Conservation (phyloP, 2,329 filamentous ascomycete species). For the Hymenoscyphus infarciens region DNA sequence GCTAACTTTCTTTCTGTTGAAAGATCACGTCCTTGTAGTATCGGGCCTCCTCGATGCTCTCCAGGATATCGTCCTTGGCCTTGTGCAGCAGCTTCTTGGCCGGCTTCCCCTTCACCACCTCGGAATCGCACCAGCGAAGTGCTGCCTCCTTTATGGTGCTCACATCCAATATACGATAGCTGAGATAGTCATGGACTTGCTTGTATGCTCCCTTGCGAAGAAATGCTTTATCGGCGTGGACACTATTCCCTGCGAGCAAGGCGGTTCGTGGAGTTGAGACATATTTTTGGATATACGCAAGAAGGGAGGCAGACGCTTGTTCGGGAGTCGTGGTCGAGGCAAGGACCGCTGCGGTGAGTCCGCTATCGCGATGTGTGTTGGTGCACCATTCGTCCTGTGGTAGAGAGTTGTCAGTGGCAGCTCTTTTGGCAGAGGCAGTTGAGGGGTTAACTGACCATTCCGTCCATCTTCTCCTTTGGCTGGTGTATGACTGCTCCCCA, state of each 20-base stretch:
- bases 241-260: slow-evolving; percentile 85
- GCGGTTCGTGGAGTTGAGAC: slow-evolving; percentile 65
- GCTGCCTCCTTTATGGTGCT: slow-evolving; percentile 90
- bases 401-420: background rate
- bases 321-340: slow-evolving; percentile 69
- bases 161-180: slow-evolving; percentile 89
- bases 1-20: slow-evolving; percentile 15
- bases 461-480: slow-evolving; percentile 62
- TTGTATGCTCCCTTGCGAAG: slow-evolving; percentile 71
- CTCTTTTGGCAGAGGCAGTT: background rate
- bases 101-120: slow-evolving; percentile 60
- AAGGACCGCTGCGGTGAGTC: slow-evolving; percentile 73
- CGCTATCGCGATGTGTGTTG: slow-evolving; percentile 72
- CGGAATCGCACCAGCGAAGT: slow-evolving; percentile 69
- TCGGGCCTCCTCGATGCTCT: slow-evolving; percentile 88
- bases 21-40: slow-evolving; percentile 78
- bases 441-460: slow-evolving; percentile 50
- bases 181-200: slow-evolving; percentile 69
- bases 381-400: slow-evolving; percentile 79
- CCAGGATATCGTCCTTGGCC: slow-evolving; percentile 84
- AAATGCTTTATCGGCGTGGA: slow-evolving; percentile 86
- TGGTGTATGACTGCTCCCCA: slow-evolving; percentile 81
- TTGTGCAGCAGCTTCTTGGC: slow-evolving; percentile 74
- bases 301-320: slow-evolving; percentile 63
- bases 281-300: slow-evolving; percentile 72